Evolutionary conservation across 2,329 filamentous ascomycete genomes (phyloP).

Genomic region (Fusarium veterinarium): DNA sequence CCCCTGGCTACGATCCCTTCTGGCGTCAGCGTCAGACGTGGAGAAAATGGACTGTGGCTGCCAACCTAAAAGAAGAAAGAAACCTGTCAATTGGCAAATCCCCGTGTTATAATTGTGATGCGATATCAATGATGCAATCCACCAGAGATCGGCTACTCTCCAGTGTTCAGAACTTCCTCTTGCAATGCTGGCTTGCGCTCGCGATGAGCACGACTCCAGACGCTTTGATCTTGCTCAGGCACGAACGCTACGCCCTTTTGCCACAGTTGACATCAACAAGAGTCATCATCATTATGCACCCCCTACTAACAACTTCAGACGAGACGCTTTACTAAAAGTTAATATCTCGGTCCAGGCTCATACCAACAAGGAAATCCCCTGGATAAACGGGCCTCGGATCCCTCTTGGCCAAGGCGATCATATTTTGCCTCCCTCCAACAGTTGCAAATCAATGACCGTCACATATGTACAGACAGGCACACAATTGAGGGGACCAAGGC

Average conservation of each 20-base stretch:
- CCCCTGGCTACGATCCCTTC: conserved; percentile 24
- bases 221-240: conserved; percentile 30
- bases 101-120: background rate
- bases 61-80: background rate
- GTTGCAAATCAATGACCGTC: conserved; percentile 6
- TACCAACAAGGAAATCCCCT: conserved; percentile 16
- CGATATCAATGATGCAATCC: conserved; percentile 27
- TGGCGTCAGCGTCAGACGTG: conserved; percentile 23
- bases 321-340: background rate
- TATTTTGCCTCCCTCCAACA: conserved; percentile 5
- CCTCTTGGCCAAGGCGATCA: background rate
- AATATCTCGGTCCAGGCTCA: background rate
- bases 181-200: background rate
- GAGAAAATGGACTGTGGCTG: conserved; percentile 9
- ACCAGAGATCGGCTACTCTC: background rate
- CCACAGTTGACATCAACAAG: conserved; percentile 25
- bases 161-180: background rate
- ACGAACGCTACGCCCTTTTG: conserved; percentile 15
- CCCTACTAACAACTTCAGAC: conserved; percentile 14
- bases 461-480: background rate
- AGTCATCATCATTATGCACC: conserved; percentile 31
- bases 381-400: conserved; percentile 9
- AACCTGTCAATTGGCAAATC: conserved; percentile 7
- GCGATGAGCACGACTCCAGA: background rate
- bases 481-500: conserved; percentile 1